These are phyloP conservation scores for Plectosphaerella sp. DNA, from an alignment of 2,329 filamentous ascomycete species.

Conservation along the genomic window DNA sequence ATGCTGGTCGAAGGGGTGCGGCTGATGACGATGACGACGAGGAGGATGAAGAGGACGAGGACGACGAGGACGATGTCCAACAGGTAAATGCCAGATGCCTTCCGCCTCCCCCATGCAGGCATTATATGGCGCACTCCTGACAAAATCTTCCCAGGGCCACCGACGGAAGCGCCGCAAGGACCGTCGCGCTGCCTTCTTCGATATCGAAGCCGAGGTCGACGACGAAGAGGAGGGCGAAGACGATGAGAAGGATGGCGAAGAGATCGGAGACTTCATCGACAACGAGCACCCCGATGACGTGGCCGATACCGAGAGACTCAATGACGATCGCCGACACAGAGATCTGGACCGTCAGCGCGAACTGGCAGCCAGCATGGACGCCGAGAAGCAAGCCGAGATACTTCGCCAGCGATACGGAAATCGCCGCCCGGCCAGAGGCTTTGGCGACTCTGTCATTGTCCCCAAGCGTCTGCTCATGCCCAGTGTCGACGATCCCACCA, in stretches of 20 bases:
- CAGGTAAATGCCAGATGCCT: constrained; percentile 37
- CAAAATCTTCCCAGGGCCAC: constrained; percentile 41
- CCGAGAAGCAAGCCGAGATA: constrained; percentile 86
- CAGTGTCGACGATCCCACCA: constrained; percentile 90
- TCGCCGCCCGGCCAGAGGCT: constrained; percentile 59
- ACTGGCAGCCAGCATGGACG: constrained; percentile 81
- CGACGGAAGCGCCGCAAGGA: constrained; percentile 79
- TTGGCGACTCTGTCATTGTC: constrained; percentile 69
- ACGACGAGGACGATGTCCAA: constrained; percentile 64
- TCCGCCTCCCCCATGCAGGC: no score
- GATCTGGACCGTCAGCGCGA: constrained; percentile 92
- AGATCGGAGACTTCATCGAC: constrained; percentile 78
- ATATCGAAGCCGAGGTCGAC: constrained; percentile 97
- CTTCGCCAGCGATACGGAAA: constrained; percentile 86
- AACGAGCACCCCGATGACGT: constrained; percentile 89
- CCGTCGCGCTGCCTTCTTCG: constrained; percentile 81
- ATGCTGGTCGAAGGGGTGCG: constrained; percentile 26
- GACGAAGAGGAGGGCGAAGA: constrained; percentile 87
- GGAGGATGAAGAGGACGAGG: constrained; percentile 59
- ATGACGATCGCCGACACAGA: constrained; percentile 87
- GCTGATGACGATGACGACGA: constrained; percentile 44
- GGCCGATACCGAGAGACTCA: constrained; percentile 71
- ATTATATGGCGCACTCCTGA: constrained; percentile 14
- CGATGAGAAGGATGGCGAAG: constrained; percentile 84
- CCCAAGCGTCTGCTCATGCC: constrained; percentile 85